Conservation (phyloP, 768 basidiomycete species). For the Panellus pusillus region DNA sequence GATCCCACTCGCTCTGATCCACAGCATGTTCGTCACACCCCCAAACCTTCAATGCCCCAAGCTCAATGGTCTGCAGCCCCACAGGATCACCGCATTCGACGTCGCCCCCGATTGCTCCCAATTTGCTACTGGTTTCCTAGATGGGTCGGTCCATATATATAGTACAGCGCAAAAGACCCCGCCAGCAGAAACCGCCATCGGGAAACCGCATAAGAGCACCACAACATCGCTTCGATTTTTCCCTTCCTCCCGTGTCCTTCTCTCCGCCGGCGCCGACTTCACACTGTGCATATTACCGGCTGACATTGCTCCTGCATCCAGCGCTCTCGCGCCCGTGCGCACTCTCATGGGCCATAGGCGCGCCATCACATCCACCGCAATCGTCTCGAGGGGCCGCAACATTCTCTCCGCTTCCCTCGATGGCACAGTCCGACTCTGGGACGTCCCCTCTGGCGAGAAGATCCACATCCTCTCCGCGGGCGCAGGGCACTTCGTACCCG, state of each 20-base stretch:
- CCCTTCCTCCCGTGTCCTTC: constrained; percentile 69
- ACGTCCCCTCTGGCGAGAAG: constrained; percentile 55
- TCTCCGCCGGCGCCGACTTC: constrained; percentile 71
- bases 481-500: constrained; percentile 35
- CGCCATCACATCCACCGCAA: constrained; percentile 60
- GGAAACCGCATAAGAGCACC: constrained; percentile 47
- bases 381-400: constrained; percentile 66
- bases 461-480: constrained; percentile 45
- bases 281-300: constrained; percentile 66
- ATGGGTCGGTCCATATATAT: constrained; percentile 57
- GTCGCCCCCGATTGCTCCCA: constrained; percentile 58
- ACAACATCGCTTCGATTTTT: constrained; percentile 63
- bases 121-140: constrained; percentile 60
- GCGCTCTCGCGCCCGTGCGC: constrained; percentile 50
- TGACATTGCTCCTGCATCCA: constrained; percentile 33
- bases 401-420: constrained; percentile 70
- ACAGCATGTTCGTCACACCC: constrained; percentile 33
- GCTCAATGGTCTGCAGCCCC: constrained; percentile 34
- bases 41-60: background rate
- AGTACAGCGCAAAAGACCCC: constrained; percentile 32
- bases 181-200: constrained; percentile 15
- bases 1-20: constrained; percentile 46
- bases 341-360: constrained; percentile 67
- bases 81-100: constrained; percentile 64
- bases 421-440: constrained; percentile 71